Percentiles rank a stretch among this genome's conserved stretches.
Conservation (phyloP, 768 basidiomycete genomes). For the Chiua virens region DNA sequence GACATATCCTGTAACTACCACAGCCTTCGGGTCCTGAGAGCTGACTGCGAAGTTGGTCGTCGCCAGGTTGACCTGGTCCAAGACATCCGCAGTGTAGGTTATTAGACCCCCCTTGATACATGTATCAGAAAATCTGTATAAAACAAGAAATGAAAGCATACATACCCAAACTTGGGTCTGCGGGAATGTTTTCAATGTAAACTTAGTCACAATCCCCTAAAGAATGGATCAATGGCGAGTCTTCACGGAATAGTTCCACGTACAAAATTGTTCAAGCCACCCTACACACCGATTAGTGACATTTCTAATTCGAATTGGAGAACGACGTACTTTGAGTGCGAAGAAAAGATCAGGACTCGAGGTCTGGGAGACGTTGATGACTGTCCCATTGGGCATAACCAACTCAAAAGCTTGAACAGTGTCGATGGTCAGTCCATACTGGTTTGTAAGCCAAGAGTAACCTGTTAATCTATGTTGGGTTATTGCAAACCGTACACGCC, state of each 20-base stretch:
- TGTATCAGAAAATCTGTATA: background rate
- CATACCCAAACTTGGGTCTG: slow-evolving; percentile 59
- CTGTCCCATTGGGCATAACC: slow-evolving; percentile 45
- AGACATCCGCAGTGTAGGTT: slow-evolving; percentile 13
- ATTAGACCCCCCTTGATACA: slow-evolving; percentile 48
- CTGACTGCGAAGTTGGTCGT: slow-evolving; percentile 10
- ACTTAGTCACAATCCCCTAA: slow-evolving; percentile 56
- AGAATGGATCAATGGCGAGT: background rate
- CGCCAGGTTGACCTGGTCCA: slow-evolving; percentile 7
- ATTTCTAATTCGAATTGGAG: background rate
- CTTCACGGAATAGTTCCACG: background rate
- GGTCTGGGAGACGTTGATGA: slow-evolving; percentile 33
- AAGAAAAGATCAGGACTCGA: slow-evolving; percentile 40
- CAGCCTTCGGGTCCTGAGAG: slow-evolving; percentile 13
- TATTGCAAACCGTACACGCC: no score
- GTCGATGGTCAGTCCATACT: slow-evolving; percentile 57
- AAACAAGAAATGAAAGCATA: background rate
- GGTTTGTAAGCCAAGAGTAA: slow-evolving; percentile 62
- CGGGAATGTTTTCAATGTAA: slow-evolving; percentile 51
- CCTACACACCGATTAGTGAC: slow-evolving; percentile 35
- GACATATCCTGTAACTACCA: slow-evolving; percentile 45
- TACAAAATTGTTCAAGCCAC: slow-evolving; percentile 60
- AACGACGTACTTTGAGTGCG: slow-evolving; percentile 35
- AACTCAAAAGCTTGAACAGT: slow-evolving; percentile 53
- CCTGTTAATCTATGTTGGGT: slow-evolving; percentile 30